phyloP scores from a whole-genome alignment of 2,329 filamentous ascomycete genomes.

The Sphaerulina vaccinii region DNA sequence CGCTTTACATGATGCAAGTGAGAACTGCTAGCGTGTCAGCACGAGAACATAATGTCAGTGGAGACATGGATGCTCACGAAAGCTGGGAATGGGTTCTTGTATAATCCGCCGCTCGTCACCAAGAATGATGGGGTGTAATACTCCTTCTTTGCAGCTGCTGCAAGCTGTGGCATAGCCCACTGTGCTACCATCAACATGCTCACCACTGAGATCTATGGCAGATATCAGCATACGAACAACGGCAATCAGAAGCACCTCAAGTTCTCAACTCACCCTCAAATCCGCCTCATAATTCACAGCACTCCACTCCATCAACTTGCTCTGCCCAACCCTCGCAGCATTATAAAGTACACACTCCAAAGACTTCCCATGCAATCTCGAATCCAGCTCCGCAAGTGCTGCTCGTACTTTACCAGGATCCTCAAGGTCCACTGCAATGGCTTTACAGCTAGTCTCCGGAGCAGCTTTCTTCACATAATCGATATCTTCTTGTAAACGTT shows the following conservation, averaged over 20 bases:
- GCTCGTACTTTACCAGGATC: conserved; percentile 39
- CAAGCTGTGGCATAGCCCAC: conserved; percentile 45
- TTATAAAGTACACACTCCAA: conserved; percentile 53
- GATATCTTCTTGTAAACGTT: conserved; percentile 28
- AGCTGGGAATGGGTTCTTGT: conserved; percentile 44
- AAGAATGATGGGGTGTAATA: conserved; percentile 44
- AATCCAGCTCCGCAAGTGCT: conserved; percentile 43
- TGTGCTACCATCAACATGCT: conserved; percentile 48
- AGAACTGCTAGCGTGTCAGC: conserved; percentile 35
- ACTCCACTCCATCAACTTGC: conserved; percentile 41
- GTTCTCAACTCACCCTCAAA: conserved; percentile 42
- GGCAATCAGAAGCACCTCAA: neutral
- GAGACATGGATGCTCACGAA: neutral
- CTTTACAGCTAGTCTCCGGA: conserved; percentile 37
- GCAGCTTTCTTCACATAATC: conserved; percentile 21
- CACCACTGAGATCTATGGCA: conserved; percentile 48
- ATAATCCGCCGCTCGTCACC: conserved; percentile 49
- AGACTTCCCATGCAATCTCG: conserved; percentile 35
- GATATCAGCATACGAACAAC: no score
- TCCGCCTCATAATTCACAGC: conserved; percentile 50
- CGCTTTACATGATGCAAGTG: conserved; percentile 50
- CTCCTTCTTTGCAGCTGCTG: conserved; percentile 27
- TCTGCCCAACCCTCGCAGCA: conserved; percentile 47
- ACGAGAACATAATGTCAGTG: no score
- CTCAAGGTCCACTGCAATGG: conserved; percentile 45